Base-by-base conservation (phyloP, 2,329 filamentous ascomycete species). In the Teratosphaeria gauchensis region DNA sequence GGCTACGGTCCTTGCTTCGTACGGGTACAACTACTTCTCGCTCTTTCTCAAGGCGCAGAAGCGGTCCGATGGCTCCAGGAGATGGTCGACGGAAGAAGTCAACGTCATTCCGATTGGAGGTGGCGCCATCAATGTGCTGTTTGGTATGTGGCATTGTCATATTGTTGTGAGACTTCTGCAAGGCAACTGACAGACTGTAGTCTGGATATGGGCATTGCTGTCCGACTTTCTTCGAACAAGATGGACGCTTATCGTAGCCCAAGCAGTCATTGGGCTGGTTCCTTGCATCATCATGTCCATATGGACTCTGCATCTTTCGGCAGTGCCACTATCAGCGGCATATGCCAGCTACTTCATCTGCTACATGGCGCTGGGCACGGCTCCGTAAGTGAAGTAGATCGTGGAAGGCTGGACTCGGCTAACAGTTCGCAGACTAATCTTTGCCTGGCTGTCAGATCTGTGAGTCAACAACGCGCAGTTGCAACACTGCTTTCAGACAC, bases 271-370 rank as follows among this genome's bases (percentile, higher is more conserved):
- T 54, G 78, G 75, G 0, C 68, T 80, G 2, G 33, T 35, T 2
- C 33, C 33, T 11, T 35, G 33, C 33, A 35, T 35, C 6, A 35
- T 35, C 33, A 69, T 82, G 78, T 79, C 74, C 24, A 68, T 80
- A n/a, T 82, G 80, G 80, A 81, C 79, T 0, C 66, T 73, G 1
- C 72, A 78, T 31, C 78, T 79, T 0, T 62, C 64, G 2, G 66
- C 70, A 0, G 75, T 78, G 0, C 71, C 77, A 0, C 56, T 82
- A 0, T 73, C 74, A 0, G 75, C 76, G 1, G 79, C 78, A 0
- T 82, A 82, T 61, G 77, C 78, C 2, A 76, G 76, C 55, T 81
- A 80, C 61, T 81, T 82, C 62, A 77, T 82, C 64, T 74, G 75
- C 0, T 79, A 76, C 62, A 69, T 78, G 9, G 72, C 71, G 16